These are phyloP conservation scores for Hyphodiscus sp. DNA, from an alignment of 2,329 filamentous ascomycete species.

Conservation along the genomic window DNA sequence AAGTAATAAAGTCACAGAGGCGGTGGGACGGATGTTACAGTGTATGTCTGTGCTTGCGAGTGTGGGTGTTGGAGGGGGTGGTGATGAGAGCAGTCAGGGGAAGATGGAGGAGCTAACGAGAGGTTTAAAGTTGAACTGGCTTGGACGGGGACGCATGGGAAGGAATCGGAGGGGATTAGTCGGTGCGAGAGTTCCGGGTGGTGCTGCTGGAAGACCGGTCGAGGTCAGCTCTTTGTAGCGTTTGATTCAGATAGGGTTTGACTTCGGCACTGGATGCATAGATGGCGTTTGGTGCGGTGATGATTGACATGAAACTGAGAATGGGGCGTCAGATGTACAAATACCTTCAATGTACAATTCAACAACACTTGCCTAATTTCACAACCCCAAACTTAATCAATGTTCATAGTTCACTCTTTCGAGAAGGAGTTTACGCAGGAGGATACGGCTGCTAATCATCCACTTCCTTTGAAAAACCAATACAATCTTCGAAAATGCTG, in stretches of 20 bases:
- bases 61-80: conserved; percentile 42
- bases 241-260: neutral
- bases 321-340: too few relatives aligned
- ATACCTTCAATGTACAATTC: too few relatives aligned
- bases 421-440: too few relatives aligned
- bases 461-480: too few relatives aligned
- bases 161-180: conserved; percentile 87
- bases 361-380: too few relatives aligned
- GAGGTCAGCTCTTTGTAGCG: neutral
- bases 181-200: conserved; percentile 25
- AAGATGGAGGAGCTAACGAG: conserved; percentile 80
- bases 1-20: conserved; percentile 76
- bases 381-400: too few relatives aligned
- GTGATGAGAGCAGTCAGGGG: conserved; percentile 63
- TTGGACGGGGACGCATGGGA: conserved; percentile 82
- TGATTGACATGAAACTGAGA: neutral
- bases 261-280: neutral
- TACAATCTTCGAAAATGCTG: too few relatives aligned
- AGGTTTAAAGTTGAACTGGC: conserved; percentile 93
- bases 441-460: too few relatives aligned
- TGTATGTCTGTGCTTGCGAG: conserved; percentile 87
- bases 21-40: conserved; percentile 91
- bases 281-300: neutral
- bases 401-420: too few relatives aligned
- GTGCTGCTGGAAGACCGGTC: neutral